phyloP scores from a whole-genome alignment of 768 basidiomycete species.

The Rossbeevera mucosa region DNA sequence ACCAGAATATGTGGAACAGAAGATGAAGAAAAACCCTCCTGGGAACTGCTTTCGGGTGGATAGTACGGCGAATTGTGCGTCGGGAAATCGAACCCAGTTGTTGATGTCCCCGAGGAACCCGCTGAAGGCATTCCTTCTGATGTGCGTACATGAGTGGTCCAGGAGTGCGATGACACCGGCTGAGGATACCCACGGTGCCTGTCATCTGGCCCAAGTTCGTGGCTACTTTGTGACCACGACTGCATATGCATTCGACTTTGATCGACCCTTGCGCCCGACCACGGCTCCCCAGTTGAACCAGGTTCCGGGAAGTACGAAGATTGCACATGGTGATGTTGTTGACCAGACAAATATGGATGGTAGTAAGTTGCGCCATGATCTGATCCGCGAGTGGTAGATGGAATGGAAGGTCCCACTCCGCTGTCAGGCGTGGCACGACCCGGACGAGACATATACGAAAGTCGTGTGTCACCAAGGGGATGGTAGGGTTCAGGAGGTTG shows the following conservation, averaged over 20 bases:
- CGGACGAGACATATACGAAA: slow-evolving; percentile 26
- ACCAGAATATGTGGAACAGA: slow-evolving; percentile 31
- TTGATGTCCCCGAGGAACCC: slow-evolving; percentile 17
- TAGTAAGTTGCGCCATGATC: slow-evolving; percentile 24
- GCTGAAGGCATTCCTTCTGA: slow-evolving; percentile 24
- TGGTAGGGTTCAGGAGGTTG: slow-evolving; percentile 26
- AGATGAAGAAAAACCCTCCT: slow-evolving; percentile 30
- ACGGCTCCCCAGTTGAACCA: slow-evolving; percentile 16
- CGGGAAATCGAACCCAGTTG: slow-evolving; percentile 38
- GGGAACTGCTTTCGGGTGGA: slow-evolving; percentile 37
- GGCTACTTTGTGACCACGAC: slow-evolving; percentile 26
- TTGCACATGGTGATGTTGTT: slow-evolving; percentile 23
- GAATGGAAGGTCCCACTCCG: slow-evolving; percentile 13
- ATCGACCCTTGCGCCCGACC: slow-evolving; percentile 21
- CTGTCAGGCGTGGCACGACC: slow-evolving; percentile 26
- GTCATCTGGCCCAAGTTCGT: slow-evolving; percentile 21
- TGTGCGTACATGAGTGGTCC: slow-evolving; percentile 14
- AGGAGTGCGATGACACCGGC: slow-evolving; percentile 23
- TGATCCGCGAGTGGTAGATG: slow-evolving; percentile 25
- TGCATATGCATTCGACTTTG: slow-evolving; percentile 17
- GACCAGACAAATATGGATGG: slow-evolving; percentile 21
- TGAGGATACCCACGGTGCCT: slow-evolving; percentile 30
- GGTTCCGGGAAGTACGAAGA: slow-evolving; percentile 24
- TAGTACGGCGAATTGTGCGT: slow-evolving; percentile 58
- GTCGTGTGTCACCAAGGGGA: slow-evolving; percentile 24